phyloP scores from a whole-genome alignment of 1,284 basidiomycete genomes.

The Ceraceosorus guamensis region DNA sequence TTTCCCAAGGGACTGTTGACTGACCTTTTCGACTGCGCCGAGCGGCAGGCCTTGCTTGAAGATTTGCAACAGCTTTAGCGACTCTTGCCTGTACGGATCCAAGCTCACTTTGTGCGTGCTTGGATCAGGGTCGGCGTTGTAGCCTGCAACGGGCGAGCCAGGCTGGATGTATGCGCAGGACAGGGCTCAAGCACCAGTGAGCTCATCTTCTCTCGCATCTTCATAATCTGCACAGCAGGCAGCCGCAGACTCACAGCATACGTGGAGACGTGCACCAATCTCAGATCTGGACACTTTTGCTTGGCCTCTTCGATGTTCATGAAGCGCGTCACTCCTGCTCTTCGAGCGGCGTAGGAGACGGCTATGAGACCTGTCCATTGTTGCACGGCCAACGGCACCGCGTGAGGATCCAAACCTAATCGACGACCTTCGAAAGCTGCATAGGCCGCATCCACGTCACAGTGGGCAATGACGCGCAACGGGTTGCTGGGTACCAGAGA shows the following conservation, averaged over 20 bases:
- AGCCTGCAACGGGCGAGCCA: slow-evolving; percentile 77
- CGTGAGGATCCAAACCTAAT: slow-evolving; percentile 61
- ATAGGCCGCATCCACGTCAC: slow-evolving; percentile 56
- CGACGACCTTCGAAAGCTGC: slow-evolving; percentile 75
- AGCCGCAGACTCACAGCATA: slow-evolving; percentile 54
- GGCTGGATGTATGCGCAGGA: slow-evolving; percentile 53
- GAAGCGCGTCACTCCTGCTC: slow-evolving; percentile 72
- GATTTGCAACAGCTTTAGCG: slow-evolving; percentile 74
- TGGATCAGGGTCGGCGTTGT: slow-evolving; percentile 69
- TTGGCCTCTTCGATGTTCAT: slow-evolving; percentile 54
- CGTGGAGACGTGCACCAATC: slow-evolving; percentile 86
- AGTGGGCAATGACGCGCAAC: slow-evolving; percentile 65
- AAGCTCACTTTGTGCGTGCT: slow-evolving; percentile 91
- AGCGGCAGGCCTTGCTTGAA: slow-evolving; percentile 70
- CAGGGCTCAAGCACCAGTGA: neutral
- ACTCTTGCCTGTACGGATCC: slow-evolving; percentile 87
- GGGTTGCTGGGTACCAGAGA: slow-evolving; percentile 48
- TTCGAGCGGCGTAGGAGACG: slow-evolving; percentile 88
- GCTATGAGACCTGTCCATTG: slow-evolving; percentile 87
- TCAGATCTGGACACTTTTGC: slow-evolving; percentile 74
- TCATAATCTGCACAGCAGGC: neutral
- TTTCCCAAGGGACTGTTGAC: too few species aligned
- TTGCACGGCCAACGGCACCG: slow-evolving; percentile 75
- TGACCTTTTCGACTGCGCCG: slow-evolving; percentile 57
- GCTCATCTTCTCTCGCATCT: too few species aligned